Conservation (phyloP, 352 stramenopile genomes). For the Phytopythium ostracodes region DNA sequence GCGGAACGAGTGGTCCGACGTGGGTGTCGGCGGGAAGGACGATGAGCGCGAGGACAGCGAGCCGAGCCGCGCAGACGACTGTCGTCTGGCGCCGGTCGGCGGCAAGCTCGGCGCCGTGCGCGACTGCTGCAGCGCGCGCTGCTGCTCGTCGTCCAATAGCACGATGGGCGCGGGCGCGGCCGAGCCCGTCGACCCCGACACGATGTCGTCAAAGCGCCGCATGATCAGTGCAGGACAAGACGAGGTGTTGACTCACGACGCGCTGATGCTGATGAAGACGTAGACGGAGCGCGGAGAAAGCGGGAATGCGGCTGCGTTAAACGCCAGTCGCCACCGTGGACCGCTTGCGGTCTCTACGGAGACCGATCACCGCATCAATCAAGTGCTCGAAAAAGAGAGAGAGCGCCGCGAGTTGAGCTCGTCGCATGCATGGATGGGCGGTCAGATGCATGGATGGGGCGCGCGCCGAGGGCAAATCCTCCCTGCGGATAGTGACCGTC, state of each 20-base stretch:
- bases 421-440: not conserved
- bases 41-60: constrained; percentile 18
- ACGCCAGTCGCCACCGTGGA: no score
- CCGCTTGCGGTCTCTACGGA: not conserved
- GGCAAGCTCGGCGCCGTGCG: not conserved
- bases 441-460: no score
- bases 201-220: constrained; percentile 14
- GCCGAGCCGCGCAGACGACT: constrained; percentile 3
- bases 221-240: not conserved
- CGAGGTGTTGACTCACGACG: no score
- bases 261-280: not conserved
- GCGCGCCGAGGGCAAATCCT: not conserved
- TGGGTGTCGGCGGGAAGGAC: constrained; percentile 21
- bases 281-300: not conserved
- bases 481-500: not conserved
- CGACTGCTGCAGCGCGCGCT: constrained; percentile 28
- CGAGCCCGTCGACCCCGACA: constrained; percentile 1
- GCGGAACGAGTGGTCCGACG: constrained; percentile 21
- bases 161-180: constrained; percentile 19
- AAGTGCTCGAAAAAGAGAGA: not conserved
- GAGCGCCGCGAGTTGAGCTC: not conserved
- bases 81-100: constrained; percentile 5
- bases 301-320: not conserved
- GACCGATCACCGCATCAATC: not conserved
- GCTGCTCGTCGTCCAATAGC: constrained; percentile 56